These are phyloP conservation scores for Penicillium expansum DNA, from an alignment of 2,329 filamentous ascomycete genomes.

Conservation along the genomic window DNA sequence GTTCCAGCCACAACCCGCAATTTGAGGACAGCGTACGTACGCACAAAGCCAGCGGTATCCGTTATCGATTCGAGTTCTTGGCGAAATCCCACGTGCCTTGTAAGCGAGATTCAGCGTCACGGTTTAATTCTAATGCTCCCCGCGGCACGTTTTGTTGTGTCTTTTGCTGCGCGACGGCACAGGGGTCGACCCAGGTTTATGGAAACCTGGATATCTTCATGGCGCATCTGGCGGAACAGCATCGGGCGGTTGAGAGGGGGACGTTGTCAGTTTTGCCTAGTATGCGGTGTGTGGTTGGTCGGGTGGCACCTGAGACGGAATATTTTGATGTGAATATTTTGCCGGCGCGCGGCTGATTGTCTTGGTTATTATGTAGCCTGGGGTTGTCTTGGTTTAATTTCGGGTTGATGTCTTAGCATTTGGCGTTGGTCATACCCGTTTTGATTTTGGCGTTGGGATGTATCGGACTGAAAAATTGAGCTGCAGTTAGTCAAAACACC, in stretches of 20 bases:
- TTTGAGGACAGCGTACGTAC: constrained; percentile 33
- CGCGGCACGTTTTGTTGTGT: constrained; percentile 43
- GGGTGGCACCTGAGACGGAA: constrained; percentile 39
- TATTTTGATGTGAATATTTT: constrained; percentile 51
- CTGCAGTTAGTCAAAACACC: not conserved
- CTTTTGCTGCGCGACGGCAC: constrained; percentile 45
- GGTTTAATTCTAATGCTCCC: not conserved
- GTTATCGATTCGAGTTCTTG: constrained; percentile 49
- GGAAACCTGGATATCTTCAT: constrained; percentile 44
- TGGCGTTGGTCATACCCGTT: not conserved
- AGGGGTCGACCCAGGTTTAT: constrained; percentile 36
- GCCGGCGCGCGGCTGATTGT: constrained; percentile 16
- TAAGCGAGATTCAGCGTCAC: constrained; percentile 19
- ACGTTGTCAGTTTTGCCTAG: constrained; percentile 33
- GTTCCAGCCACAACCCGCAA: not conserved
- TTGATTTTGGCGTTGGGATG: not conserved
- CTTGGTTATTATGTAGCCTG: not conserved
- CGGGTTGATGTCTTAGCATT: not conserved
- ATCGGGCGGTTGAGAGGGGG: constrained; percentile 24
- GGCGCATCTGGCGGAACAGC: constrained; percentile 43
- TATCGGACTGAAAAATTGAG: not conserved
- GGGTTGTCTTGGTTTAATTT: not conserved
- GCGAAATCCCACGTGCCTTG: constrained; percentile 47
- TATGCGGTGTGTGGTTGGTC: constrained; percentile 45
- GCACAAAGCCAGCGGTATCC: constrained; percentile 34